phyloP scores from a whole-genome alignment of 2,329 filamentous ascomycete species.

The Pyrenochaeta sp. region DNA sequence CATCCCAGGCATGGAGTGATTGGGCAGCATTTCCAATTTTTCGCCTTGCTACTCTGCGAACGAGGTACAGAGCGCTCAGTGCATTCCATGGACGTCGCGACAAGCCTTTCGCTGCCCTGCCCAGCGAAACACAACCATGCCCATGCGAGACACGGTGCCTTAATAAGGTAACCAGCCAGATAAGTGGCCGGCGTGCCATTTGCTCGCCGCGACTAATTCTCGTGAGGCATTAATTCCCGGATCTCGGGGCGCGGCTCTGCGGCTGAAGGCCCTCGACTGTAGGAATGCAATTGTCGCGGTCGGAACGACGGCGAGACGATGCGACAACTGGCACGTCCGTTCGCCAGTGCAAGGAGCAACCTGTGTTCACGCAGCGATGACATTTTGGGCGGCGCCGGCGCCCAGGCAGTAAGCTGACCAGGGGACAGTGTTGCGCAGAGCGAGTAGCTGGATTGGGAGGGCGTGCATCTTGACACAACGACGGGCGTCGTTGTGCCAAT shows the following conservation, averaged over 20 bases:
- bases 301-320: neutral
- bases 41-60: constrained; percentile 1
- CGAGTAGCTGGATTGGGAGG: neutral
- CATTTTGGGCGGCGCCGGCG: constrained; percentile 1
- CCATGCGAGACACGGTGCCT: neutral
- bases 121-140: neutral
- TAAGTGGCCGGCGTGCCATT: too few relatives aligned
- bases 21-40: too few relatives aligned
- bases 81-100: constrained; percentile 8
- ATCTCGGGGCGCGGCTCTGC: too few relatives aligned
- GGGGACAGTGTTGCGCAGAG: neutral
- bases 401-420: constrained; percentile 15
- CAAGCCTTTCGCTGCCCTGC: neutral
- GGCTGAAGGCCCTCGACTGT: neutral
- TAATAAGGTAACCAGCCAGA: too few relatives aligned
- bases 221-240: too few relatives aligned
- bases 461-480: too few relatives aligned
- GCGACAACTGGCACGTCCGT: constrained; percentile 1
- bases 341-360: neutral
- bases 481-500: neutral
- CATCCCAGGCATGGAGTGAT: too few relatives aligned
- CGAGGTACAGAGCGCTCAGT: constrained; percentile 14
- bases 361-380: constrained; percentile 2
- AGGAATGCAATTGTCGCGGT: neutral
- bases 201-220: too few relatives aligned